These are phyloP conservation scores for Xerocomus nothofagi DNA, from an alignment of 1,284 basidiomycete genomes.

Conservation along the genomic window DNA sequence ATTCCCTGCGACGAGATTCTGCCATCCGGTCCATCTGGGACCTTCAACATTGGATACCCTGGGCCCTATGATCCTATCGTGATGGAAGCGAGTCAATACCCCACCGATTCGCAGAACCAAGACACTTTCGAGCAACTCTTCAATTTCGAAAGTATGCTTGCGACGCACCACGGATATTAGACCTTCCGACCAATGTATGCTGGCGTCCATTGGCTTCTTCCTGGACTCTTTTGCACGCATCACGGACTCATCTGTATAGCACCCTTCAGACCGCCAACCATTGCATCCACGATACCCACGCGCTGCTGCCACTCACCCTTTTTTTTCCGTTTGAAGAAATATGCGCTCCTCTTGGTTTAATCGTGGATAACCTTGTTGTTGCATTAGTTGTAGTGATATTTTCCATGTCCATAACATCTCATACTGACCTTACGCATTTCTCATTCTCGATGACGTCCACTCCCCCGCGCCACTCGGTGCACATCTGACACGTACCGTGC, in stretches of 20 bases:
- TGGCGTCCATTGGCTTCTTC: constrained; percentile 36
- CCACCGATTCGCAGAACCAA: constrained; percentile 26
- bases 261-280: constrained; percentile 21
- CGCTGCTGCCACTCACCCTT: constrained; percentile 30
- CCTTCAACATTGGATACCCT: constrained; percentile 25
- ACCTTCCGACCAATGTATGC: constrained; percentile 35
- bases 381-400: constrained; percentile 37
- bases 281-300: constrained; percentile 34
- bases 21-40: constrained; percentile 6
- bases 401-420: constrained; percentile 31
- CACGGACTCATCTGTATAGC: constrained; percentile 33
- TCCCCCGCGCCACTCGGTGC: background rate
- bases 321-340: constrained; percentile 9
- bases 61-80: constrained; percentile 29
- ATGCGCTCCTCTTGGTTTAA: constrained; percentile 30
- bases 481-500: constrained; percentile 22
- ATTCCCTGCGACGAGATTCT: constrained; percentile 32
- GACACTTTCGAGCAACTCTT: constrained; percentile 35
- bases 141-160: constrained; percentile 36
- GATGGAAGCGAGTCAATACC: constrained; percentile 30
- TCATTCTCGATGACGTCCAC: constrained; percentile 10
- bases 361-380: constrained; percentile 39
- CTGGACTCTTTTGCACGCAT: constrained; percentile 29
- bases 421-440: constrained; percentile 25
- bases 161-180: constrained; percentile 35